Conservation (phyloP, 2,329 filamentous ascomycete species). For the Nemania sp. region DNA sequence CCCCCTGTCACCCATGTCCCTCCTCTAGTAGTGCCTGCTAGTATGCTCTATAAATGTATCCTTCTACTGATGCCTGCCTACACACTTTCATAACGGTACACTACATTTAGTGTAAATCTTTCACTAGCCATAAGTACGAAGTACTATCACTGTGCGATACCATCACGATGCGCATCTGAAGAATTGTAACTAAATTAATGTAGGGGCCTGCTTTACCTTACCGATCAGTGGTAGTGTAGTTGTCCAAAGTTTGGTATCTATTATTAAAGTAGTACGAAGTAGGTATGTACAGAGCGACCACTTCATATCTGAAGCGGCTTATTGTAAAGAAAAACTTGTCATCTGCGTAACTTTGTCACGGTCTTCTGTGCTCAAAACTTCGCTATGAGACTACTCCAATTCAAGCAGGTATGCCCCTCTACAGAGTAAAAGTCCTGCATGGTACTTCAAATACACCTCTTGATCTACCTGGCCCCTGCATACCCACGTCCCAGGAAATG, state of each 20-base stretch:
- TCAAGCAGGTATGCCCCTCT: not conserved
- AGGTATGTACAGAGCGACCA: no score
- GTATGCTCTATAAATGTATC: not conserved
- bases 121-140: no score
- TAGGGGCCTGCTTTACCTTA: no score
- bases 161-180: no score
- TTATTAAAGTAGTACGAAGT: no score
- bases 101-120: no score
- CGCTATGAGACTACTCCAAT: not conserved
- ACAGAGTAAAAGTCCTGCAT: conserved; percentile 26
- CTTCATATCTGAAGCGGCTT: not conserved
- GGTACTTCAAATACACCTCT: conserved; percentile 27
- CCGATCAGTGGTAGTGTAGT: no score
- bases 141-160: no score
- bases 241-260: no score
- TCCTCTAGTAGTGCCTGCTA: not conserved
- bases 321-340: not conserved
- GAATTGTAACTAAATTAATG: no score
- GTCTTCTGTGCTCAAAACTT: not conserved
- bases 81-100: no score
- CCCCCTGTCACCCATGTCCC: conserved; percentile 9
- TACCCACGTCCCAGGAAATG: conserved; percentile 35
- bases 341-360: not conserved
- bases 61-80: no score
- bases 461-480: conserved; percentile 30